Base-by-base conservation (phyloP, 2,329 filamentous ascomycete genomes). In the Penicillium griseofulvum region DNA sequence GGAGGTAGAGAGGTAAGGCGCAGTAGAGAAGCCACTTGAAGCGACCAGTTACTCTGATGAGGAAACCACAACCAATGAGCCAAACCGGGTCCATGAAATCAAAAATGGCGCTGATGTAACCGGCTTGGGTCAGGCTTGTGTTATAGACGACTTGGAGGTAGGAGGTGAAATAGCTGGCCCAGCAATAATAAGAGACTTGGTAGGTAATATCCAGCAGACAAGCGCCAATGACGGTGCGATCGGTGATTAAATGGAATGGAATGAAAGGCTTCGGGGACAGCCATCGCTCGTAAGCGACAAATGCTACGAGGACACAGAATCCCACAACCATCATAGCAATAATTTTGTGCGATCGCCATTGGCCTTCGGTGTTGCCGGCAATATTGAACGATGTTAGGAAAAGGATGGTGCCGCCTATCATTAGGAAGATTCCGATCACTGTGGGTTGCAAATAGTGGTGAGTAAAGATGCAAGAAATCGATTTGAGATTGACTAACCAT, bases 401-500 rank as follows among this genome's bases (percentile, higher is more conserved):
- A 10, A 89, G 73, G 1, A 82, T 78, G 62, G 87, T 80, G 1
- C 85, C 87, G 1, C 74, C 76, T 12, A 81, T 79, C 55, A 88
- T 77, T 3, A 89, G 73, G 26, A 88, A 58, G 22, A 87, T 76
- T 6, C 87, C 86, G 19, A 84, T 55, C 2, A 83, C 75, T 42
- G 11, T 22, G 29, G 5, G 12, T n/a, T 7, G 10, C 1, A 31
- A 33, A 11, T 1, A 22, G 14, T 3, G 28, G 8, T 12, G 12
- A 36, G 38, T 14, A 17, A 31, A 16, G n/a, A 47, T 22, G n/a
- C 4, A 7, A 5, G 14, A 8, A 48, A 9, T 12, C 3, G 29
- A 26, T 16, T 29, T 12, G 33, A 5, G 5, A 6, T 10, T 16
- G 9, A 65, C 71, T 60, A 37, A 78, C 77, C 61, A 65, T 89